Base-by-base conservation (phyloP, 1,284 basidiomycete species). In the Neolentinus lepideus region DNA sequence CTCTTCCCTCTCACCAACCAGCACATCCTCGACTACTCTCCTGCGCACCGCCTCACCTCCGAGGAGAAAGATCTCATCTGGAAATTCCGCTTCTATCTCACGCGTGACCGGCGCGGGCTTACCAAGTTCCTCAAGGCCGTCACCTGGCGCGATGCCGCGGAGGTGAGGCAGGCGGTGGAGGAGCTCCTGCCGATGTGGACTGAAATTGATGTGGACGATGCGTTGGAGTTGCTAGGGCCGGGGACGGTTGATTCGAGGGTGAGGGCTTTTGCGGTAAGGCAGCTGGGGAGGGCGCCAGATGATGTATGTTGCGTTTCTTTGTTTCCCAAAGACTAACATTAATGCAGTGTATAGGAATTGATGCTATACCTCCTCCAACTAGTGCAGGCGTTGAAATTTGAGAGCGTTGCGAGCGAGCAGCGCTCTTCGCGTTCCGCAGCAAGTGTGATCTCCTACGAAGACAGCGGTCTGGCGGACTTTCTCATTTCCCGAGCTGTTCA, bases 71-170 rank as follows among this genome's bases (percentile, higher is more conserved):
- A 99, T 62, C 72, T 96, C 16, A 86, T 99, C 24, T 99, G 97
- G 97, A 95, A 97, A 67, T 99, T 97, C 79, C 85, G 97, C 10
- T 99, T 98, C 73, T 99, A 98, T 62, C 83, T 99, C 14, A 85
- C 89, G 0, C 77, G 93, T 26, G 92, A 95, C 67, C 93, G 93
- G 67, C 83, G 89, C 19, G 93, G 92, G 2, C 78, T 99, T 26
- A 99, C 96, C 31, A 99, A 99, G 70, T 99, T 99, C 72, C 79
- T 99, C 58, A 98, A 96, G 71, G 95, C 94, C 27, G 97, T 99
- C 26, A 94, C 94, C 9, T 99, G 97, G 97, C 81, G 92, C 45
- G 97, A 99, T 67, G 83, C 89, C 0, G 90, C 91, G 2, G 97
- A 99, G 71, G 94, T 97, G 10, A 94, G 96, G 66, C 97, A 99